Base-by-base conservation (phyloP, 1,284 basidiomycete genomes). In the Amylostereum areolatum region DNA sequence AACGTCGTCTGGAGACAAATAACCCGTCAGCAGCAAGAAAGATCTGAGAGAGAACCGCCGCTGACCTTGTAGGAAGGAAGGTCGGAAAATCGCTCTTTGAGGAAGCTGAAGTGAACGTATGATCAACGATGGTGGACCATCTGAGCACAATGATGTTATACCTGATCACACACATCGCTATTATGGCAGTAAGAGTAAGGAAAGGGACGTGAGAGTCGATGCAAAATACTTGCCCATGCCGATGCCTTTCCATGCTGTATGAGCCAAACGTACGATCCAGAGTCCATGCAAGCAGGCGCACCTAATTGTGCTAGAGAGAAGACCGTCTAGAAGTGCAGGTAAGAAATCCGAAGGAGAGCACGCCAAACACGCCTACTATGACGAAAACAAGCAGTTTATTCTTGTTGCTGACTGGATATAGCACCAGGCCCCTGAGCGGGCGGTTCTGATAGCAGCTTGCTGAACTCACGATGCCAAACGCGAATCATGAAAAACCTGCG, bases 401-500 rank as follows among this genome's bases (percentile, higher is more conserved):
- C 31, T 43, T 28, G 34, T 45, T 28, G 35, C 52, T 50, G 27
- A 53, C 52, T 45, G 51, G 24, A 18, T 8, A 4, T 8, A 24
- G 4, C 10, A 27, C 7, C 32, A 31, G 41, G 25, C 40, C 25
- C 8, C 6, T 18, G 37, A 32, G 3, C 11, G 18, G n/a, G 30
- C 12, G 18, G 6, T 1, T 9, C 24, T 43, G n/a, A 24, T 3
- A 27, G 24, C 12, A 24, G n/a, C 9, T 6, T 10, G 11, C 28
- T 28, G 3, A 9, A 18, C 52, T 50, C 18, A 53, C 52, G 40
- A 31, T 53, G 45, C 52, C 52, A 53, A 11, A 53, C 10, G 10
- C 52, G 52, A 33, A 41, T 37, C 29, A 46, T 45, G 42, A 53
- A 50, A 33, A 53, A 53, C 27, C 49, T 47, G 28, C 28, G 31